These are phyloP conservation scores for Cryphonectria radicalis DNA, from an alignment of 2,329 filamentous ascomycete genomes.

Conservation along the genomic window DNA sequence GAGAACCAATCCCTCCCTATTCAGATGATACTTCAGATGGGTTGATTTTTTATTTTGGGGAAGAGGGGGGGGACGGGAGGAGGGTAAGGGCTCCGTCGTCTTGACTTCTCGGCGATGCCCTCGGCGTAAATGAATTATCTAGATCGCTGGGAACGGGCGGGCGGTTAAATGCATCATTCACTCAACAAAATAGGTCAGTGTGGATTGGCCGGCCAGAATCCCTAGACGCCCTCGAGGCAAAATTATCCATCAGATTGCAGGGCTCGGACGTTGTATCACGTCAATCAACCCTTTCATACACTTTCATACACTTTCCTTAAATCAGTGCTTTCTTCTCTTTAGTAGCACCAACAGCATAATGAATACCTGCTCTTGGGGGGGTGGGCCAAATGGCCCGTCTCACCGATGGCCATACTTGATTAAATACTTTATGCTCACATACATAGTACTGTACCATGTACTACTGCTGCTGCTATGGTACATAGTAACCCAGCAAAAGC, in stretches of 20 bases:
- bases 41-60: neutral
- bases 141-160: neutral
- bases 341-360: neutral
- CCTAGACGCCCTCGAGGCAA: neutral
- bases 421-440: neutral
- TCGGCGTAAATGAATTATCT: neutral
- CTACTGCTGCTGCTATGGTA: too few relatives aligned
- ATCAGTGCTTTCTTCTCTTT: neutral
- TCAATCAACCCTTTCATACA: too few relatives aligned
- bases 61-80: too few relatives aligned
- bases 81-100: neutral
- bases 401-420: neutral
- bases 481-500: too few relatives aligned
- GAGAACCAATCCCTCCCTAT: neutral
- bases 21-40: neutral
- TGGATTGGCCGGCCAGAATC: neutral
- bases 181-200: neutral
- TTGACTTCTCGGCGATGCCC: neutral
- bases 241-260: neutral
- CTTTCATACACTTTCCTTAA: neutral
- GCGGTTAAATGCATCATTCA: neutral
- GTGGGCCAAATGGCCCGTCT: slow-evolving; percentile 3
- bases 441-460: too few relatives aligned
- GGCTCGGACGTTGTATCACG: neutral
- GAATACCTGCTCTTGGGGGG: neutral